Base-by-base conservation (phyloP, 2,329 filamentous ascomycete genomes). In the Hymenoscyphus linearis region DNA sequence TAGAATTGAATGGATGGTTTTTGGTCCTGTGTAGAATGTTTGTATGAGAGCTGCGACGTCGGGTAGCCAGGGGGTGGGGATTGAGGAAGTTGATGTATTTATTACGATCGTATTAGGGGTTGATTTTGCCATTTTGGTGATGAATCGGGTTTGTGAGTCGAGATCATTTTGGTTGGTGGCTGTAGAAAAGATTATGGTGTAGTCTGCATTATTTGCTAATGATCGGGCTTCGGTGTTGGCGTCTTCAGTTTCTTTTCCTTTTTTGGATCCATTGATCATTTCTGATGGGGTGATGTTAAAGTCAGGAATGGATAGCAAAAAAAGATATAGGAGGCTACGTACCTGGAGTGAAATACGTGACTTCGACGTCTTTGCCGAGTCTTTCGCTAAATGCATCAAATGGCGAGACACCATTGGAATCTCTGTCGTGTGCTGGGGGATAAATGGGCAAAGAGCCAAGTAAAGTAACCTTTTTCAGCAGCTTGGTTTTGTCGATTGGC, bases 1-100 rank as follows among this genome's bases (percentile, higher is more conserved):
- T 3, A 82, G 82, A 60, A 88, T 81, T 0, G 82, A 83, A 64
- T 86, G 85, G 1, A 84, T 84, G n/a, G 81, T 80, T 72, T 87
- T 85, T 68, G 87, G 84, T 14, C 85, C 85, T 64, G 83, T 82
- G 66, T 86, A 87, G 84, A 84, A 87, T 84, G 65, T 62, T 25
- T 64, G 55, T 13, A 66, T 13, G n/a, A 66, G 12, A n/a, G 53
- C 60, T 16, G 37, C 12, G 12, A 62, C 52, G 2, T 58, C 12
- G 2, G 58, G n/a, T 12, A 63, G 7, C 60, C 61, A 64, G 3
- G 62, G 58, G 16, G 31, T 31, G 3, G 44, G 26, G 52, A 60
- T 27, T 13, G 53, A 10, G 2, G 13, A 16, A 2, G 35, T 27
- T 7, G 26, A 40, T 18, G 26, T 26, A 5, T 26, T 52, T 2